Base-by-base conservation (phyloP, 805 yeast genomes). In the Lachancea meyersii region DNA sequence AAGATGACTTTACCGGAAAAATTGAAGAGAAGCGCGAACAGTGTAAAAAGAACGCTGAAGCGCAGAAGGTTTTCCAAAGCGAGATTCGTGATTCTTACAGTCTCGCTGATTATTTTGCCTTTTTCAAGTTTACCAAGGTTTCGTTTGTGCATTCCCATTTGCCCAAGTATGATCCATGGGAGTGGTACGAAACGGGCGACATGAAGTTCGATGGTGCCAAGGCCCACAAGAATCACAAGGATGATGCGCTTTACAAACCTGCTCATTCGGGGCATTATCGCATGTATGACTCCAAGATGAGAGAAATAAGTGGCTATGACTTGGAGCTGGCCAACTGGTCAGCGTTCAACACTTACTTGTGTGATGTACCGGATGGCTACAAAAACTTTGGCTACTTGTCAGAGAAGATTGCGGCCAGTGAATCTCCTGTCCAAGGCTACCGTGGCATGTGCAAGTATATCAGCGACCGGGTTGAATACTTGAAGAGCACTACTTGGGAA, bases 151-250 rank as follows among this genome's bases (percentile, higher is more conserved):
- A 68, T 50, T 66, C 70, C 13, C 66, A 68, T 48, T 55, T 50
- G 38, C 71, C 71, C n/a, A 67, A 68, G 49, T 55, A 65, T 36
- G 58, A 67, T 45, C 72, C 72, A 17, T 55, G 58, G 41, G 41
- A 40, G 14, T 47, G 55, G 37, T 51, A 52, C 11, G 28, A 46
- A 11, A 30, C 40, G 4, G 43, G 50, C 14, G 60, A 49, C 31
- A 48, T 57, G 31, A 55, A 51, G 35, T 45, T 41, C 31, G 48
- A 50, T 41, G 59, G 57, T 7, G 41, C 50, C 38, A 45, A 37
- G 32, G 48, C 48, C 14, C n/a, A n/a, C 14, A 41, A 41, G 20
- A 28, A 38, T n/a, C 39, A 36, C 32, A 22, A 36, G 23, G 37
- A 37, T 22, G 41, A 39, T 10, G 13, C 37, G 5, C 30, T 21